Conservation (phyloP, 2,329 filamentous ascomycete species). For the Pyrenochaeta sp. region DNA sequence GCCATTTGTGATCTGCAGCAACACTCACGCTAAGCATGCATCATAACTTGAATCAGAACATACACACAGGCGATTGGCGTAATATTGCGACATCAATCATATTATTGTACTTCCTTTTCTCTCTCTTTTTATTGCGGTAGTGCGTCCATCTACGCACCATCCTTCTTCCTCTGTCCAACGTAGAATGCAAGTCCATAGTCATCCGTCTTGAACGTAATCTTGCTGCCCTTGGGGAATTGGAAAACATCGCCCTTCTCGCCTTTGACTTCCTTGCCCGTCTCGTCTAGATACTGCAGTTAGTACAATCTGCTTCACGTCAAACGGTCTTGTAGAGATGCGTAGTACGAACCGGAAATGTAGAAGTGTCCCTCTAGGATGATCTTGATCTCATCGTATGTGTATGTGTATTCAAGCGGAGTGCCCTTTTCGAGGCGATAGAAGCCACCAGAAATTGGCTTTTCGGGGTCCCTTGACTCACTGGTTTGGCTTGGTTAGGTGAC, state of each 20-base stretch:
- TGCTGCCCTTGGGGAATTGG: conserved; percentile 71
- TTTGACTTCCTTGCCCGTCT: conserved; percentile 67
- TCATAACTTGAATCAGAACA: too few relatives aligned
- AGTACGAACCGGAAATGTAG: conserved; percentile 57
- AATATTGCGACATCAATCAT: not conserved
- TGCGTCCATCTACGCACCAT: conserved; percentile 13
- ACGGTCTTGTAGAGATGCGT: not conserved
- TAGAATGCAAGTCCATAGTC: conserved; percentile 70
- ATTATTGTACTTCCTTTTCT: not conserved
- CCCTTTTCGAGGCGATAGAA: conserved; percentile 75
- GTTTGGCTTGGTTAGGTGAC: not conserved
- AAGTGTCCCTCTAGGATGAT: conserved; percentile 75
- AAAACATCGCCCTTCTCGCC: conserved; percentile 72
- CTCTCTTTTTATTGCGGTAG: not conserved
- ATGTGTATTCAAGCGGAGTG: conserved; percentile 72
- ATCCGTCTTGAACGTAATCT: conserved; percentile 71
- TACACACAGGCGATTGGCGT: too few relatives aligned
- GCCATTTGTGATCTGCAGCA: too few relatives aligned
- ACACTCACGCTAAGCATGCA: too few relatives aligned
- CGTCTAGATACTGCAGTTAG: conserved; percentile 53
- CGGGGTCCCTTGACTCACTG: conserved; percentile 63
- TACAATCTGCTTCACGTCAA: too few relatives aligned
- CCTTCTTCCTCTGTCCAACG: conserved; percentile 50
- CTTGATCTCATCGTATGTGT: conserved; percentile 78
- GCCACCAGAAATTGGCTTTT: conserved; percentile 69